Conservation (phyloP, 371 early-diverging fungal genomes). For the Mortierella sp. region DNA sequence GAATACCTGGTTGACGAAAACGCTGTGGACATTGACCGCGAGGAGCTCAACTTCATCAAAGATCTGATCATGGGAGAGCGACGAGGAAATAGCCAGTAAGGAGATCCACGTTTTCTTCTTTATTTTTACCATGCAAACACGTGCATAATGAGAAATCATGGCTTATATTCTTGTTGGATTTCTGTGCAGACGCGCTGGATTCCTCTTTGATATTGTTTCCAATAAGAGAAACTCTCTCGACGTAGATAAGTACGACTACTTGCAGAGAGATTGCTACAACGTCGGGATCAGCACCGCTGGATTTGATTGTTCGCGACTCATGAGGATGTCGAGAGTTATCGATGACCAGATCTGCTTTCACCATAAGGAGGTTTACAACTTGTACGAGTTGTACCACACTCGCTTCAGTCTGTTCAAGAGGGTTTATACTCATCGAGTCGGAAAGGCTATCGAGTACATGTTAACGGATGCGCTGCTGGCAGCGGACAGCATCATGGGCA, state of each 20-base stretch:
- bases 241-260: slow-evolving; percentile 98
- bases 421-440: slow-evolving; percentile 92
- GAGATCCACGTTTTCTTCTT: neutral
- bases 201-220: slow-evolving; percentile 95
- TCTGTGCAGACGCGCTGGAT: slow-evolving; percentile 65
- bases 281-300: slow-evolving; percentile 80
- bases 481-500: slow-evolving; percentile 82
- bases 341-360: slow-evolving; percentile 92
- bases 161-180: too few relatives aligned
- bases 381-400: slow-evolving; percentile 93
- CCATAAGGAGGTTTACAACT: slow-evolving; percentile 81
- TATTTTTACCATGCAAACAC: too few relatives aligned
- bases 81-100: slow-evolving; percentile 46
- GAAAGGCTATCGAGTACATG: slow-evolving; percentile 88
- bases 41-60: slow-evolving; percentile 84
- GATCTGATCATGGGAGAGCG: slow-evolving; percentile 84
- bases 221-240: slow-evolving; percentile 95
- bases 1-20: slow-evolving; percentile 88
- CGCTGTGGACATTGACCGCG: slow-evolving; percentile 73
- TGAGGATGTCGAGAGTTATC: slow-evolving; percentile 86
- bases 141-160: neutral
- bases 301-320: slow-evolving; percentile 82
- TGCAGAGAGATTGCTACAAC: slow-evolving; percentile 91
- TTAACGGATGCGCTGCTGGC: slow-evolving; percentile 85
- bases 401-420: slow-evolving; percentile 91